Conservation (phyloP, 2,329 filamentous ascomycete species). For the Fusarium ramigenum region DNA sequence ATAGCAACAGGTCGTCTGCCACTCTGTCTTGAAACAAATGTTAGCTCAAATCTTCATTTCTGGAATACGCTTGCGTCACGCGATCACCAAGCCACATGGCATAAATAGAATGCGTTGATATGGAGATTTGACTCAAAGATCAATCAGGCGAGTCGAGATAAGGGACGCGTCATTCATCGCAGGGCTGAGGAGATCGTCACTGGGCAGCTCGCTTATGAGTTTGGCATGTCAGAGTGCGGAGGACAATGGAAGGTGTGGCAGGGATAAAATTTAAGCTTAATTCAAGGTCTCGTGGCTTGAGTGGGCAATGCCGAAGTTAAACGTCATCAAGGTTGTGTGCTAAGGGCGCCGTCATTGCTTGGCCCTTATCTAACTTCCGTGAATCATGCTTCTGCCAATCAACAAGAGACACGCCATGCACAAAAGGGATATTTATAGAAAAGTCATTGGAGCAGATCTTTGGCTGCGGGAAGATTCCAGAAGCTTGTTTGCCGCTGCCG, state of each 20-base stretch:
- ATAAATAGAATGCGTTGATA: neutral
- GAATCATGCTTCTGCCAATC: neutral
- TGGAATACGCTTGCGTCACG: slow-evolving; percentile 6
- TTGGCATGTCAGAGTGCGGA: neutral
- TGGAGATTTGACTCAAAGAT: too few relatives aligned
- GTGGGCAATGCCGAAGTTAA: neutral
- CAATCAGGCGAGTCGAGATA: neutral
- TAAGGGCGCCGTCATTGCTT: slow-evolving; percentile 1
- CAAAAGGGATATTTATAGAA: slow-evolving; percentile 13
- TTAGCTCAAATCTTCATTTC: neutral
- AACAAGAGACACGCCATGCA: neutral
- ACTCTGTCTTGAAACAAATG: neutral
- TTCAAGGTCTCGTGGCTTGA: neutral
- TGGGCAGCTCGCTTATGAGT: neutral
- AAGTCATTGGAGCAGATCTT: neutral
- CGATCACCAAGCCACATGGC: slow-evolving; percentile 9
- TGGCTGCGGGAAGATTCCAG: neutral
- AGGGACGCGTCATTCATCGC: slow-evolving; percentile 20
- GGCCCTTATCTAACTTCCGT: neutral
- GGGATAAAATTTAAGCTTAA: slow-evolving; percentile 12
- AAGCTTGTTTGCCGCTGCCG: neutral
- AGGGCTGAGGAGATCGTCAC: slow-evolving; percentile 1
- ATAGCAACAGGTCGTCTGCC: slow-evolving; percentile 39
- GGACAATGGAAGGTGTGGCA: neutral
- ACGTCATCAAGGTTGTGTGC: neutral